These are phyloP conservation scores for Penicillium brasilianum DNA, from an alignment of 2,329 filamentous ascomycete species.

Conservation along the genomic window DNA sequence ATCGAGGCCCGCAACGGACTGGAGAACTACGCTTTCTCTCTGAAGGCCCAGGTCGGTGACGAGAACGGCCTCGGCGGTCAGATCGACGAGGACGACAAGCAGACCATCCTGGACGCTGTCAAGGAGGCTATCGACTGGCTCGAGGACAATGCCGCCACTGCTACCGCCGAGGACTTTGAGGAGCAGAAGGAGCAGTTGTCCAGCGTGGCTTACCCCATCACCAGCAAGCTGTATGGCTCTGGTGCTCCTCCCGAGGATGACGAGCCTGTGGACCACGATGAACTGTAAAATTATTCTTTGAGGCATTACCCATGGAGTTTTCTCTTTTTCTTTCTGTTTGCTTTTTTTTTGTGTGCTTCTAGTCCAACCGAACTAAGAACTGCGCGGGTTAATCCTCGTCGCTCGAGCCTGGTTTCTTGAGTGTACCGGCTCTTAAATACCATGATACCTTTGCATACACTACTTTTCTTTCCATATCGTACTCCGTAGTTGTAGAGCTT, in stretches of 20 bases:
- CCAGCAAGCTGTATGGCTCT: slow-evolving; percentile 88
- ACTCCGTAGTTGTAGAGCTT: neutral
- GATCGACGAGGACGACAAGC: slow-evolving; percentile 98
- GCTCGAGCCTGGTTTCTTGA: slow-evolving; percentile 18
- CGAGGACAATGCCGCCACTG: slow-evolving; percentile 87
- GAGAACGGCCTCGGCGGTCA: slow-evolving; percentile 96
- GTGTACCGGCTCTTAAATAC: slow-evolving; percentile 24
- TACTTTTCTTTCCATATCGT: neutral
- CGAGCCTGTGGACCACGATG: slow-evolving; percentile 72
- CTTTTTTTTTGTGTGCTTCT: slow-evolving; percentile 28
- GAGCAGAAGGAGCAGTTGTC: slow-evolving; percentile 99
- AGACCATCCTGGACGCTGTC: slow-evolving; percentile 90
- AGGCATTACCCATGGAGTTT: slow-evolving; percentile 45
- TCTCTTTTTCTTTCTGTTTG: slow-evolving; percentile 29
- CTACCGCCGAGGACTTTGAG: slow-evolving; percentile 91
- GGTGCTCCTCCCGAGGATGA: slow-evolving; percentile 69
- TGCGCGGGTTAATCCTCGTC: slow-evolving; percentile 19
- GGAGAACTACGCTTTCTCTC: slow-evolving; percentile 98
- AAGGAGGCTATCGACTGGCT: slow-evolving; percentile 98
- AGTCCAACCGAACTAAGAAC: slow-evolving; percentile 15
- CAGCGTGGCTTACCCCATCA: slow-evolving; percentile 96
- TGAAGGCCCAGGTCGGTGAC: slow-evolving; percentile 99
- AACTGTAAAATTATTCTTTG: slow-evolving; percentile 69
- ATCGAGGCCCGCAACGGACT: slow-evolving; percentile 95
- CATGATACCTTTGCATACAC: slow-evolving; percentile 31